These are phyloP conservation scores for Phaeosphaeriaceae sp. DNA, from an alignment of 2,329 filamentous ascomycete genomes.

Conservation along the genomic window DNA sequence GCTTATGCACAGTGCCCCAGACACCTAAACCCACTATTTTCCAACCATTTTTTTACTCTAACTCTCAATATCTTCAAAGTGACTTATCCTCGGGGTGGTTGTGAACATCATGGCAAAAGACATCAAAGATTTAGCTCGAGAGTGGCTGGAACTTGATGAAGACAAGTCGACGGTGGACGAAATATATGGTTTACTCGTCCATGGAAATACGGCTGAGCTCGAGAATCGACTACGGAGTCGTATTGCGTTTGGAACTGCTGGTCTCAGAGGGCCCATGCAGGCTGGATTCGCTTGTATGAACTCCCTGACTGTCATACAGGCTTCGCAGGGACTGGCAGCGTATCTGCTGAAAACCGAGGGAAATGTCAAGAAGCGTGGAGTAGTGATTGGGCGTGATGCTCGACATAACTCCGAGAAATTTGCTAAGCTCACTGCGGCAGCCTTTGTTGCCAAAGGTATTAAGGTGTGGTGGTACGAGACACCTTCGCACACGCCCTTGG, in stretches of 20 bases:
- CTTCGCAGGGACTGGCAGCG: slow-evolving; percentile 68
- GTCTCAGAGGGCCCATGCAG: slow-evolving; percentile 68
- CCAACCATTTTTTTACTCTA: background rate
- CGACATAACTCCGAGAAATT: slow-evolving; percentile 68
- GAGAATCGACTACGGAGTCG: slow-evolving; percentile 60
- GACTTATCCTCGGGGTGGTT: background rate
- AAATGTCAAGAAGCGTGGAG: slow-evolving; percentile 52
- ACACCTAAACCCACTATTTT: background rate
- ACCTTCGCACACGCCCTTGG: slow-evolving; percentile 64
- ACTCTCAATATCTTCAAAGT: background rate
- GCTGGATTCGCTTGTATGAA: slow-evolving; percentile 69
- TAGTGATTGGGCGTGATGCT: slow-evolving; percentile 69
- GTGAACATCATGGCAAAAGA: slow-evolving; percentile 35
- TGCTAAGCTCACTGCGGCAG: slow-evolving; percentile 64
- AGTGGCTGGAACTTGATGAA: slow-evolving; percentile 66
- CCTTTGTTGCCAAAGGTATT: slow-evolving; percentile 64
- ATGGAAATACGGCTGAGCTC: slow-evolving; percentile 56
- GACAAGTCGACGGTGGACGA: slow-evolving; percentile 61
- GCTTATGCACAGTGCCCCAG: background rate
- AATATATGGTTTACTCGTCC: slow-evolving; percentile 58
- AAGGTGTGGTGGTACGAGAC: slow-evolving; percentile 66
- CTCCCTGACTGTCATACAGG: slow-evolving; percentile 65
- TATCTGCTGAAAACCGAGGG: slow-evolving; percentile 59
- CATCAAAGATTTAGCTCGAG: slow-evolving; percentile 55
- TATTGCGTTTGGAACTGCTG: slow-evolving; percentile 68